phyloP scores from a whole-genome alignment of 441 rosid genomes.

The Croton setiger region DNA sequence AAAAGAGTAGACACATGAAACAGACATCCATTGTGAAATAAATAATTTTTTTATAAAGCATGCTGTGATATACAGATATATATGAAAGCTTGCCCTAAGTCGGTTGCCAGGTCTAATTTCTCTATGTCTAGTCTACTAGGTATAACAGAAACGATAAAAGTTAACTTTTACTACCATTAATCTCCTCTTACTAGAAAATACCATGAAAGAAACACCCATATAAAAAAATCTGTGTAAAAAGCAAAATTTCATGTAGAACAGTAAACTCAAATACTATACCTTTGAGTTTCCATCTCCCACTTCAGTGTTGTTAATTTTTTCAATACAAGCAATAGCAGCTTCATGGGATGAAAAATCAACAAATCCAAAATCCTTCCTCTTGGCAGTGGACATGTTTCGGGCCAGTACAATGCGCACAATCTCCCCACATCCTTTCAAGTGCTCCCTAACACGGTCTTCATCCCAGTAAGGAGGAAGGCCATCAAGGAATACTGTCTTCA shows the following conservation, averaged over 20 bases:
- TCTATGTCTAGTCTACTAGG: too few species aligned
- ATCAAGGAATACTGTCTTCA: slow-evolving; percentile 63
- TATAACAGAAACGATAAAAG: neutral
- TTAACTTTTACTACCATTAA: too few species aligned
- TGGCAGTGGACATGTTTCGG: slow-evolving; percentile 63
- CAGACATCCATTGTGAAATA: slow-evolving; percentile 3
- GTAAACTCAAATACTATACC: slow-evolving; percentile 28
- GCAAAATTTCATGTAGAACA: neutral
- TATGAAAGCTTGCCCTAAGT: neutral
- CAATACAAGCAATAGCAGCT: slow-evolving; percentile 56
- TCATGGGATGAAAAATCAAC: slow-evolving; percentile 57
- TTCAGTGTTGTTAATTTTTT: slow-evolving; percentile 44
- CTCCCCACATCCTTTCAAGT: slow-evolving; percentile 42
- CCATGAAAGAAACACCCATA: neutral
- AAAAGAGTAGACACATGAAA: neutral
- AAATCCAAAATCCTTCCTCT: slow-evolving; percentile 67
- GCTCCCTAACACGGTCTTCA: slow-evolving; percentile 49
- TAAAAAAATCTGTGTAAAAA: neutral
- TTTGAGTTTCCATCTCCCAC: slow-evolving; percentile 40
- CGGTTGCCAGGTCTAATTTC: neutral
- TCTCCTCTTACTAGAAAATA: neutral
- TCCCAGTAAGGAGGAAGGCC: slow-evolving; percentile 71
- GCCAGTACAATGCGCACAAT: slow-evolving; percentile 50
- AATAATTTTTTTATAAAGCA: neutral
- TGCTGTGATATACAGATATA: neutral